Conservation (phyloP, 2,329 filamentous ascomycete genomes). For the Phialophora tarda region DNA sequence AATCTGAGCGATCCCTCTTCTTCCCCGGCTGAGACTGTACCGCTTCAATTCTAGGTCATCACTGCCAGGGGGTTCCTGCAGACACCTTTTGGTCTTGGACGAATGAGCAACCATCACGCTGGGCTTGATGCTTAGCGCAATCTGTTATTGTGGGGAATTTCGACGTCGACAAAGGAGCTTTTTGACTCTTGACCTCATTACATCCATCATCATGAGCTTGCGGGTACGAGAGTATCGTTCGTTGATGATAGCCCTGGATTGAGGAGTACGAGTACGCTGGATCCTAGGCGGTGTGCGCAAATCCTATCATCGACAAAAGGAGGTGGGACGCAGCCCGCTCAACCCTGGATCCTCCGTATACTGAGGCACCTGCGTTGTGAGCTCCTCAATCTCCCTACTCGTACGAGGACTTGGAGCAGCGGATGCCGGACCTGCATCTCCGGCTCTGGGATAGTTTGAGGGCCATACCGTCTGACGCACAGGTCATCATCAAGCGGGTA, state of each 20-base stretch:
- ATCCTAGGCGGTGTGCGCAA: not conserved
- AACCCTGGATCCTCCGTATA: not conserved
- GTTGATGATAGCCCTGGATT: not conserved
- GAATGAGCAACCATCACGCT: not conserved
- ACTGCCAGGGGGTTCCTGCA: not conserved
- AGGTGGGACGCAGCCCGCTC: not conserved
- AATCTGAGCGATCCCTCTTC: not conserved
- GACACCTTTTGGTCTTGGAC: not conserved
- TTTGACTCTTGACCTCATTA: not conserved
- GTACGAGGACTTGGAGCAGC: not conserved
- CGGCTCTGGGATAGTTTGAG: not conserved
- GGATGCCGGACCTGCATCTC: not conserved
- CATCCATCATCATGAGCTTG: not conserved
- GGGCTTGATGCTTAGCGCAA: not conserved
- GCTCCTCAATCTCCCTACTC: not conserved
- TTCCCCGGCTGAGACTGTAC: not conserved
- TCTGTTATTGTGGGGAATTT: not conserved
- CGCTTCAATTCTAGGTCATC: not conserved
- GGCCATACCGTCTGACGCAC: not conserved
- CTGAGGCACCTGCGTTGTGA: not conserved
- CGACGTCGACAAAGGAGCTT: not conserved
- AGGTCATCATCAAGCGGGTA: not conserved
- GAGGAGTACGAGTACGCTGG: not conserved
- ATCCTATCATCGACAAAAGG: not conserved
- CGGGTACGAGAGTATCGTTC: not conserved